Conservation (phyloP, 805 yeast genomes). For the Yarrowia phangngaensis region DNA sequence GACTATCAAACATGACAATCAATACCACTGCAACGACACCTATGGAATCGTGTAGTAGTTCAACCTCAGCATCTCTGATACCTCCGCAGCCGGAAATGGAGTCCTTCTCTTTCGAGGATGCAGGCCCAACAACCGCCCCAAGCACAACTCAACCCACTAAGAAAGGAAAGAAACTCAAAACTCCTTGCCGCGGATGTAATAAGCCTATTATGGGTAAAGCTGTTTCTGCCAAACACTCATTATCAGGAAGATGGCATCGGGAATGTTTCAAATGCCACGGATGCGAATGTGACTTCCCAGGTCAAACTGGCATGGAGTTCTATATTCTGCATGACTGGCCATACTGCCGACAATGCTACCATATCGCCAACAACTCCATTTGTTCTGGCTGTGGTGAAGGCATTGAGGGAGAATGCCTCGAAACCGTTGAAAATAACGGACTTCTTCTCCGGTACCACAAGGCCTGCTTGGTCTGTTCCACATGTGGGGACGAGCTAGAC, state of each 20-base stretch:
- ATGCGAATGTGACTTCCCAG: conserved; percentile 51
- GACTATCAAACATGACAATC: conserved; percentile 11
- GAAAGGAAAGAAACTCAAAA: conserved; percentile 14
- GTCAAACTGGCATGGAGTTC: conserved; percentile 35
- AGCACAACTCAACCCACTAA: not conserved
- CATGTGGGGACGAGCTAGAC: conserved; percentile 45
- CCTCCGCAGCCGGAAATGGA: conserved; percentile 5
- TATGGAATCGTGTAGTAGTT: conserved; percentile 9
- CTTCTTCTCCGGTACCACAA: conserved; percentile 73
- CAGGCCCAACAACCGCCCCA: not conserved
- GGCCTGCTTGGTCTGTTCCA: conserved; percentile 63
- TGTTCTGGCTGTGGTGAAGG: conserved; percentile 70
- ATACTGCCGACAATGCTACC: conserved; percentile 75
- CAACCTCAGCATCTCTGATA: conserved; percentile 7
- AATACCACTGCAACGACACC: conserved; percentile 23
- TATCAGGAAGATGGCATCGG: conserved; percentile 86
- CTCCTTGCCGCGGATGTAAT: conserved; percentile 66
- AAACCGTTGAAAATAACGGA: conserved; percentile 42
- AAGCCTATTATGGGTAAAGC: conserved; percentile 56
- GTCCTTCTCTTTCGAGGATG: conserved; percentile 11
- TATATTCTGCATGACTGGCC: conserved; percentile 79
- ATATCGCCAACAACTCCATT: conserved; percentile 65
- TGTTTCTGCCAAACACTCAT: conserved; percentile 76
- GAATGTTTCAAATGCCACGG: conserved; percentile 71
- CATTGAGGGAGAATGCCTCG: conserved; percentile 88